A percentile compares a stretch with the other conserved stretches of the same genome.
These are phyloP conservation scores for Cryphonectria nitschkei DNA, from an alignment of 2,329 filamentous ascomycete genomes.

Conservation along the genomic window DNA sequence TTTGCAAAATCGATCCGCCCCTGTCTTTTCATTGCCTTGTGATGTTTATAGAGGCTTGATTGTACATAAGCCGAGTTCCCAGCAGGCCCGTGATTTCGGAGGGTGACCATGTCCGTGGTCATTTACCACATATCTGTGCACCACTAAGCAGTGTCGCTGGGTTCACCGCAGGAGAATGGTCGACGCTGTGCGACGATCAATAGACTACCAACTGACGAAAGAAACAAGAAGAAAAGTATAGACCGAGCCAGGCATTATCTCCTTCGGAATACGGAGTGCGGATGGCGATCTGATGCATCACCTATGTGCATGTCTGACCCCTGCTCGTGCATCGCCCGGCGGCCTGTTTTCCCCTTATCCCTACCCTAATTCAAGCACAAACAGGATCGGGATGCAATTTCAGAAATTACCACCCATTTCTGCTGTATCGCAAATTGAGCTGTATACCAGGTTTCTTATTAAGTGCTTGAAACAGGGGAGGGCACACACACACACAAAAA, in stretches of 20 bases:
- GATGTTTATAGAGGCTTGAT: neutral
- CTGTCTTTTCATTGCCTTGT: neutral
- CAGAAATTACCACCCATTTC: neutral
- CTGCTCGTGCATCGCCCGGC: neutral
- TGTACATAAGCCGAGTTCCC: neutral
- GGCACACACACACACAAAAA: neutral
- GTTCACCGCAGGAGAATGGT: neutral
- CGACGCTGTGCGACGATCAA: constrained; percentile 9
- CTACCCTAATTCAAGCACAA: neutral
- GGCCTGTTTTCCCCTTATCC: neutral
- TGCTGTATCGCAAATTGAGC: neutral
- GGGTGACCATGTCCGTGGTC: constrained; percentile 4
- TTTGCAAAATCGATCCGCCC: neutral
- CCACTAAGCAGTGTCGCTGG: neutral
- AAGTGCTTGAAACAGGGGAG: neutral
- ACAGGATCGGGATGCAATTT: constrained; percentile 7
- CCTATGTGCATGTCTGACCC: constrained; percentile 2
- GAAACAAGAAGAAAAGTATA: neutral
- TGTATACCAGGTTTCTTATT: neutral
- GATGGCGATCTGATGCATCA: constrained; percentile 13
- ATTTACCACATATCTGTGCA: no score
- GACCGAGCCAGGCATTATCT: neutral
- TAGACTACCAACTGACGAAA: constrained; percentile 1
- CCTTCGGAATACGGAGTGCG: constrained; percentile 19
- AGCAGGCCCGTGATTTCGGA: neutral